Evolutionary conservation across 495 filamentous ascomycete species (phyloP), one percentile per base, ranked within the genome.

Genomic region (Clohesyomyces aquaticus): DNA sequence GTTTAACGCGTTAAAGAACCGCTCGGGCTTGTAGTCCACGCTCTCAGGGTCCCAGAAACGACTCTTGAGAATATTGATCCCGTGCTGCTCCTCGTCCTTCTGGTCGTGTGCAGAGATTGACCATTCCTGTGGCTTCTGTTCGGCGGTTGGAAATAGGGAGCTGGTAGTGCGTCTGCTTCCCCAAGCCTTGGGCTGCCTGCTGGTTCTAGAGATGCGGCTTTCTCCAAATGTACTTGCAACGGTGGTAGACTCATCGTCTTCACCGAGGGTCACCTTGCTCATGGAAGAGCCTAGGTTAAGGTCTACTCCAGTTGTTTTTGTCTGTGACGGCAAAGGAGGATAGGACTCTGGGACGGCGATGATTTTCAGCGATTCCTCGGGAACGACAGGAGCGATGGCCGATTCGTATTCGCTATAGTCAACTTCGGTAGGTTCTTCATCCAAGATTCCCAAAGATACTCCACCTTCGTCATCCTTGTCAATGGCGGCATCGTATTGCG

Each of bases 31-130:
- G 55, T 67, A 77, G 42, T 69, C 66, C 0, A 18, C 9, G 28
- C 55, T 59, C 6, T 43, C 42, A 1, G 74, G 74, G 61, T 77
- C 72, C 68, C 71, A 76, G 61, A 76, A 73, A 25, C 69, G 73
- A 4, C 27, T 61, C 10, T 64, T 49, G 45, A 75, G 60, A 18
- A 75, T 61, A 45, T 74, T 75, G 46, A 61, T 21, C 4, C 47
- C 59, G 32, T 65, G 26, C 43, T 65, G 45, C 4, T 25, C 18
- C 54, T 67, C 55, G 42, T 46, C 8, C 1, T 23, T 21, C 23
- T 59, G 21, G 49, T 68, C 63, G 47, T 60, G 64, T 12, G 38
- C 16, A 0, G 47, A 49, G 8, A 61, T 19, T 0, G 32, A 35
- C 59, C 51, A 70, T 28, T 67, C 62, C 16, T 47, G 9, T n/a